phyloP scores from a whole-genome alignment of 306 rosid species.

The Astragalus glycyphyllos region DNA sequence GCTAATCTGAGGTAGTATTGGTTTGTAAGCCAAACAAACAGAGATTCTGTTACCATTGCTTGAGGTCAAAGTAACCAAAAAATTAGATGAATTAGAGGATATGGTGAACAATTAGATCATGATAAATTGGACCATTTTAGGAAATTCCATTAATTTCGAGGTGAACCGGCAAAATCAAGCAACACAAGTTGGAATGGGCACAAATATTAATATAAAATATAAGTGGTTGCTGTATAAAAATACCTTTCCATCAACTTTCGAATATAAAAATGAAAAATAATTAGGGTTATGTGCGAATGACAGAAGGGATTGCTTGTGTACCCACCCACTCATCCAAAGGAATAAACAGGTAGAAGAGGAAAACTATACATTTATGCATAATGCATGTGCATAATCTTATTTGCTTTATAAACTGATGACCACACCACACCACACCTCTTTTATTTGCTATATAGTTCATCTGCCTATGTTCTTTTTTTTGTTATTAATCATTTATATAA shows the following conservation, averaged over 20 bases:
- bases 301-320: slow-evolving; percentile 77
- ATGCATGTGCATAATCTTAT: too few species aligned
- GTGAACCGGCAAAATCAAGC: slow-evolving; percentile 43
- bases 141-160: slow-evolving; percentile 35
- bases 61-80: slow-evolving; percentile 40
- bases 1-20: not conserved
- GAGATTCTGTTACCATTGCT: slow-evolving; percentile 35
- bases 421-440: too few species aligned
- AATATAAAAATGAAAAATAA: slow-evolving; percentile 39
- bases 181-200: slow-evolving; percentile 30
- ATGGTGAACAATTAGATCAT: not conserved
- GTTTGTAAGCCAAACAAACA: slow-evolving; percentile 13
- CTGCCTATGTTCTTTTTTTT: too few species aligned
- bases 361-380: slow-evolving; percentile 30
- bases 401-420: too few species aligned
- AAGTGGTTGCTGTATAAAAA: slow-evolving; percentile 38
- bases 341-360: slow-evolving; percentile 44
- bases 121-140: slow-evolving; percentile 30
- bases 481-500: too few species aligned
- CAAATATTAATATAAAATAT: slow-evolving; percentile 29
- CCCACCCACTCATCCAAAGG: slow-evolving; percentile 53
- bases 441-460: too few species aligned
- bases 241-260: slow-evolving; percentile 30
- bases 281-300: slow-evolving; percentile 59
- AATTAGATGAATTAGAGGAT: slow-evolving; percentile 23